phyloP scores from a whole-genome alignment of 352 stramenopile species.

The Globisporangium nagaii region DNA sequence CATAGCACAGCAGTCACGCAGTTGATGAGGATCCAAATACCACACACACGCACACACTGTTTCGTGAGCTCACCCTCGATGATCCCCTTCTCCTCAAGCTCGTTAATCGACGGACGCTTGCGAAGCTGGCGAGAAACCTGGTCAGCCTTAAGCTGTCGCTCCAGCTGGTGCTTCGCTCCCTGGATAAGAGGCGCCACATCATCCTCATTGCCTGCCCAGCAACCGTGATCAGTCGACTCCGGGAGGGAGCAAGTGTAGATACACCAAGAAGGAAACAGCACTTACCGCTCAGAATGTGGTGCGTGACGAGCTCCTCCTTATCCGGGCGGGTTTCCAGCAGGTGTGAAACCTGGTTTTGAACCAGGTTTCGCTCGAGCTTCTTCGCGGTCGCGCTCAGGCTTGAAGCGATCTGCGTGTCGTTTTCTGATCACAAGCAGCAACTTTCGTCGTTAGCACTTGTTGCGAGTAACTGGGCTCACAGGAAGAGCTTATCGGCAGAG shows the following conservation, averaged over 20 bases:
- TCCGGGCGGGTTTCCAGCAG: conserved; percentile 72
- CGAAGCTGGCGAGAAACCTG: conserved; percentile 62
- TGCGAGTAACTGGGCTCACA: too few relatives aligned
- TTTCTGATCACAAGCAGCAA: conserved; percentile 19
- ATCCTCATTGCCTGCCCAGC: conserved; percentile 26
- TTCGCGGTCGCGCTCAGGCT: conserved; percentile 69
- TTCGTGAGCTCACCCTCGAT: conserved; percentile 39
- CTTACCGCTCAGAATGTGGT: conserved; percentile 66
- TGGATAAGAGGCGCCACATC: conserved; percentile 59
- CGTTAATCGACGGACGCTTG: conserved; percentile 57
- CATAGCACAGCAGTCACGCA: not conserved
- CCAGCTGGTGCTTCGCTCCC: conserved; percentile 64
- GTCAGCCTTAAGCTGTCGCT: conserved; percentile 67
- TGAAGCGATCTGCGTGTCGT: conserved; percentile 48
- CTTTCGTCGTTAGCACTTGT: not conserved
- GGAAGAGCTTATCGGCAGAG: not conserved
- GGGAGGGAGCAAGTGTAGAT: not conserved
- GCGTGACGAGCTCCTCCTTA: conserved; percentile 71
- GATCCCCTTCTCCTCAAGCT: conserved; percentile 77
- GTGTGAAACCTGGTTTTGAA: conserved; percentile 79
- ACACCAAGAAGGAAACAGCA: not conserved
- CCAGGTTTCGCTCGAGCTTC: conserved; percentile 69
- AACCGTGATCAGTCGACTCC: not conserved
- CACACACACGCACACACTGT: not conserved
- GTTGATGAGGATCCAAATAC: not conserved